These are phyloP conservation scores for Clonostachys rhizophaga DNA, from an alignment of 2,329 filamentous ascomycete species.

Conservation along the genomic window DNA sequence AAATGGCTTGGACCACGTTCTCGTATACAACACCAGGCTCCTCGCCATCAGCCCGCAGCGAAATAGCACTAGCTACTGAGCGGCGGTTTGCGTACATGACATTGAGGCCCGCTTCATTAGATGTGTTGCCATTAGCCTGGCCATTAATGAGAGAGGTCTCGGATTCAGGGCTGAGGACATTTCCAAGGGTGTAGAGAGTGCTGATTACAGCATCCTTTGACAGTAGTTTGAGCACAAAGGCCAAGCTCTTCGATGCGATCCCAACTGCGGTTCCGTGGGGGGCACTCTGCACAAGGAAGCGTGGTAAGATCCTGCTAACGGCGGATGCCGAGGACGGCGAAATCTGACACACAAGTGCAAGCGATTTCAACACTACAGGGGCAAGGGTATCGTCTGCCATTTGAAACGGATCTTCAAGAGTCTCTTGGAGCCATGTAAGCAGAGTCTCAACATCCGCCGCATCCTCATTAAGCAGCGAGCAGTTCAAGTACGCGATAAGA, in stretches of 20 bases:
- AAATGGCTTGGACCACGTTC: conserved; percentile 93
- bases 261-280: conserved; percentile 64
- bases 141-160: conserved; percentile 51
- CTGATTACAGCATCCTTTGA: conserved; percentile 94
- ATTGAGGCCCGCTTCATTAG: conserved; percentile 28
- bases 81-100: conserved; percentile 49
- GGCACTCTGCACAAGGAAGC: conserved; percentile 82
- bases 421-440: conserved; percentile 80
- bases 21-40: conserved; percentile 73
- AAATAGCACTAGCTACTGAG: conserved; percentile 72
- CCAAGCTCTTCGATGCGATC: conserved; percentile 80
- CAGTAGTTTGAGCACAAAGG: conserved; percentile 73
- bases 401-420: conserved; percentile 72
- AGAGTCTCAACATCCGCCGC: conserved; percentile 74
- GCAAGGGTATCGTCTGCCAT: conserved; percentile 79
- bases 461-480: conserved; percentile 75
- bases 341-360: conserved; percentile 76
- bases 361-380: conserved; percentile 70
- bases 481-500: conserved; percentile 80
- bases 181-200: conserved; percentile 93
- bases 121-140: conserved; percentile 33
- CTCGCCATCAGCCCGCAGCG: conserved; percentile 68
- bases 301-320: conserved; percentile 74
- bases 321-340: conserved; percentile 69
- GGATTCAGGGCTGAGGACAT: conserved; percentile 76